Base-by-base conservation (phyloP, 768 basidiomycete genomes). In the Phanerochaete sordida region DNA sequence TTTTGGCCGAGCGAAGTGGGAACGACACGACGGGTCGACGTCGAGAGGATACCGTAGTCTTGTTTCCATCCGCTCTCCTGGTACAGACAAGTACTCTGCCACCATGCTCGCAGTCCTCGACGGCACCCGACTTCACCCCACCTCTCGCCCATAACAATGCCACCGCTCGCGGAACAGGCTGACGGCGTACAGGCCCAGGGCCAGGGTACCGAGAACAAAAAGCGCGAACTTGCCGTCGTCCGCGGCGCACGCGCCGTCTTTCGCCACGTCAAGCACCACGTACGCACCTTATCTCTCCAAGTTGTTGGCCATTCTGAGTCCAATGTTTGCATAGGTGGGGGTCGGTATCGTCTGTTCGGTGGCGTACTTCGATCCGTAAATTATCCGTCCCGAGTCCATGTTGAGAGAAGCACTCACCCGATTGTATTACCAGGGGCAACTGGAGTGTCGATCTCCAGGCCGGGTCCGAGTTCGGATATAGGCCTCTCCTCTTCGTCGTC, bases 381-480 rank as follows among this genome's bases (percentile, higher is more conserved):
- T 77, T 35, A n/a, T 21, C 45, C 37, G 31, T 16, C 48, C 35
- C 19, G 11, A 8, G 61, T 24, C 35, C 58, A 21, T 60, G 44
- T 57, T 8, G 51, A 4, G 30, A 19, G 53, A 35, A 54, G 33
- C 33, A 33, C 35, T 33, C 19, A 35, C 12, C 21, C 48, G 19
- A 39, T 60, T 21, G 16, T 39, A 35, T 39, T 56, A 45, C 19
- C 59, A 88, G 87, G 33, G 91, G 93, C 27, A 95, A 95, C 68
- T 94, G 93, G 93, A 84, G 88, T 26, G 92, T 94, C 7, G 93
- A 95, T 74, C 76, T 95, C 9, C 87, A 91, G 73, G 93, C 93
- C 0, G 93, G 93, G 2, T 90, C 90, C n/a, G 70, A 85, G 51
- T 95, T 83, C 69, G 94, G 95, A 0, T 96, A 96, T 73, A 82